Percentiles rank a stretch among this genome's conserved stretches.
Evolutionary conservation across 192 early-diverging fungal genomes (phyloP).

Genomic region (Dimargaris xerosporica): DNA sequence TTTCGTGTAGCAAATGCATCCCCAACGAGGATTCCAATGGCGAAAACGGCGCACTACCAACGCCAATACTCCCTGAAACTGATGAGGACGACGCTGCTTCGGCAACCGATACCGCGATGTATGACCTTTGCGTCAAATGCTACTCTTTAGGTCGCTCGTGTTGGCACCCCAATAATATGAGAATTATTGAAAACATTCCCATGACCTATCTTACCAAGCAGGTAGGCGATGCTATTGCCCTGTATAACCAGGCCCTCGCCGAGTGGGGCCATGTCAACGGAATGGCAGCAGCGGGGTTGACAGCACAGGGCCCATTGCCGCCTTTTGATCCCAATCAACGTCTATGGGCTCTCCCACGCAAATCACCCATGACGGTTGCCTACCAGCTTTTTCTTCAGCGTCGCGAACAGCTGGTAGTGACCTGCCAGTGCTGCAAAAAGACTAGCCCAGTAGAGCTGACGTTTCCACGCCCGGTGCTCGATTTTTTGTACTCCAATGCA

Average conservation of each 20-base stretch:
- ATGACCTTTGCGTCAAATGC: slow-evolving; percentile 2
- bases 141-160: slow-evolving; percentile 9
- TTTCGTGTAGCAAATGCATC: neutral
- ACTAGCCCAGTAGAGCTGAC: neutral
- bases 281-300: too few species aligned
- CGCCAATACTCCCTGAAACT: neutral
- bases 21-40: neutral
- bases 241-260: too few species aligned
- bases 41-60: neutral
- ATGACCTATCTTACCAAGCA: neutral
- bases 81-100: too few species aligned
- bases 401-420: neutral
- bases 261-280: too few species aligned
- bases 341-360: neutral
- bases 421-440: neutral
- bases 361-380: neutral
- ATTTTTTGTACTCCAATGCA: neutral
- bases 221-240: neutral
- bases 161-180: neutral
- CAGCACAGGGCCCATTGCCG: neutral
- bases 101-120: too few species aligned
- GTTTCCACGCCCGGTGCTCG: neutral
- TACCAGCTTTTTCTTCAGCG: neutral
- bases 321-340: neutral
- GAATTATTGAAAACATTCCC: neutral